These are phyloP conservation scores for Anthostomella pinea DNA, from an alignment of 2,329 filamentous ascomycete species.

Conservation along the genomic window DNA sequence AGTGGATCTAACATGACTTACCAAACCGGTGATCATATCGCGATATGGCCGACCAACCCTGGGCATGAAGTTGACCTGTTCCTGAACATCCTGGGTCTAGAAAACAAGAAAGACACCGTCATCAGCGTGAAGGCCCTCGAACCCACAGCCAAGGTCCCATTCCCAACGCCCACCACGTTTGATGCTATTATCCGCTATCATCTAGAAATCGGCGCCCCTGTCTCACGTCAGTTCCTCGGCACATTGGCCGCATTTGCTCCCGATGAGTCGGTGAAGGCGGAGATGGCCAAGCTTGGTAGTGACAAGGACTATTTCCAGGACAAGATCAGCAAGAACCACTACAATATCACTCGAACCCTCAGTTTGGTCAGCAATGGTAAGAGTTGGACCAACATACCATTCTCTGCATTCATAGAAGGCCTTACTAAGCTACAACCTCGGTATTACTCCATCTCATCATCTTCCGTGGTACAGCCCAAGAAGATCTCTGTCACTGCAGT, in stretches of 20 bases:
- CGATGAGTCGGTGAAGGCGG: conserved; percentile 76
- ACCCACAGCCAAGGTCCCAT: conserved; percentile 93
- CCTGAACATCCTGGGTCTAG: conserved; percentile 72
- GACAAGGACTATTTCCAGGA: conserved; percentile 96
- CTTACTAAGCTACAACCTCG: conserved; percentile 93
- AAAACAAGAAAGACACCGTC: conserved; percentile 74
- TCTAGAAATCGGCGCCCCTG: conserved; percentile 91
- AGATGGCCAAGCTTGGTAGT: conserved; percentile 82
- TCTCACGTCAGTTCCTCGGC: conserved; percentile 92
- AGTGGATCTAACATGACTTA: conserved; percentile 86
- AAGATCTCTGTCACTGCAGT: conserved; percentile 95
- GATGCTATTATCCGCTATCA: conserved; percentile 92
- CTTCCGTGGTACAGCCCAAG: conserved; percentile 87
- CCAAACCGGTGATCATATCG: conserved; percentile 96
- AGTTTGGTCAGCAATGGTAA: conserved; percentile 68
- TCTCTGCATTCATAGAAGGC: conserved; percentile 92
- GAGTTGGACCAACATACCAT: conserved; percentile 82
- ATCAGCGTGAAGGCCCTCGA: conserved; percentile 89
- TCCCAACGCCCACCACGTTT: conserved; percentile 95
- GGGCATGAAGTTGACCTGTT: conserved; percentile 91
- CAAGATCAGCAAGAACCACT: conserved; percentile 74
- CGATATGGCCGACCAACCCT: conserved; percentile 94
- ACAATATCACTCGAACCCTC: conserved; percentile 87
- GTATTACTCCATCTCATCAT: conserved; percentile 99
- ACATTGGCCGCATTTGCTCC: conserved; percentile 87